A percentile compares a stretch with the other conserved stretches of the same genome.
Conservation (phyloP, 306 rosid species). For the Canavalia gladiata region DNA sequence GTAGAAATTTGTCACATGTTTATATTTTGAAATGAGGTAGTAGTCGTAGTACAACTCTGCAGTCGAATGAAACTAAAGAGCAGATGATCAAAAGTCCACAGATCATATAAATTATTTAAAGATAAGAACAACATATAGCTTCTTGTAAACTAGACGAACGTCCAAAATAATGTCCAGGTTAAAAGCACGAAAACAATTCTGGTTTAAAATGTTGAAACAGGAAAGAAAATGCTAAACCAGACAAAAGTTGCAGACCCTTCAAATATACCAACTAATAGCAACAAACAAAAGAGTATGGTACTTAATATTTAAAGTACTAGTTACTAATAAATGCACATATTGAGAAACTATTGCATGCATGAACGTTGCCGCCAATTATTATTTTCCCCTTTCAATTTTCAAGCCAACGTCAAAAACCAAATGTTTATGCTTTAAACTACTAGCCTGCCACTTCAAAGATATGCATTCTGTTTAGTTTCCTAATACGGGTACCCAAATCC, state of each 20-base stretch:
- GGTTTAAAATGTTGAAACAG: neutral
- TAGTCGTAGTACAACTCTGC: neutral
- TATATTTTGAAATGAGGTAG: neutral
- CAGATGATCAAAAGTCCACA: slow-evolving; percentile 2
- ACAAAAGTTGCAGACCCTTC: slow-evolving; percentile 12
- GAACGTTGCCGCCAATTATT: slow-evolving; percentile 50
- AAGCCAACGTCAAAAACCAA: slow-evolving; percentile 1
- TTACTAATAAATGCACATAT: slow-evolving; percentile 7
- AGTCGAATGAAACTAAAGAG: neutral
- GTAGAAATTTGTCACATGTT: neutral
- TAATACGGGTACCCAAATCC: slow-evolving; percentile 32
- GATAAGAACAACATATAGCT: neutral
- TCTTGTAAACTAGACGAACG: neutral
- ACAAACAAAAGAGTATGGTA: neutral
- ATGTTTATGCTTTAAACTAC: slow-evolving; percentile 36
- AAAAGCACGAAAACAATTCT: neutral
- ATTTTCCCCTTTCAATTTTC: slow-evolving; percentile 42
- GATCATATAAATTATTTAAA: slow-evolving; percentile 6
- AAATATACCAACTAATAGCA: neutral
- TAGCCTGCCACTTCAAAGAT: slow-evolving; percentile 33
- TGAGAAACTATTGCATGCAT: slow-evolving; percentile 50
- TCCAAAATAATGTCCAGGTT: slow-evolving; percentile 1
- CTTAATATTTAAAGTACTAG: slow-evolving; percentile 9
- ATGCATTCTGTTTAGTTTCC: slow-evolving; percentile 40
- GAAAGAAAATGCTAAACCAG: slow-evolving; percentile 27